Conservation (phyloP, 768 basidiomycete genomes). For the Russula olivacea region DNA sequence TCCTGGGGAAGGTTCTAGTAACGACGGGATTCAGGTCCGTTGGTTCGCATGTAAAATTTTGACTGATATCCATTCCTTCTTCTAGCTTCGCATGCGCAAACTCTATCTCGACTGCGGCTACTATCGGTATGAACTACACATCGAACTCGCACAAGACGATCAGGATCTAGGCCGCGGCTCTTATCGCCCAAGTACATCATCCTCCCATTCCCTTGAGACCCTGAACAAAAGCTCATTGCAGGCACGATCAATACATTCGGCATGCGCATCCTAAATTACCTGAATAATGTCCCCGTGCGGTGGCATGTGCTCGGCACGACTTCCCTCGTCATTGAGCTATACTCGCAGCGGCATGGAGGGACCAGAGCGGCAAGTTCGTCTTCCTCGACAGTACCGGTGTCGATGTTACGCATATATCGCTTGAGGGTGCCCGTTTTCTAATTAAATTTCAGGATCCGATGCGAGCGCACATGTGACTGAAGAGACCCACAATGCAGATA, state of each 20-base stretch:
- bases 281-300: no score
- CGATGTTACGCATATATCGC: no score
- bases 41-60: no score
- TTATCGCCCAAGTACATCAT: constrained; percentile 43
- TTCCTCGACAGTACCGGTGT: no score
- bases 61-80: background rate
- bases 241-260: no score
- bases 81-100: constrained; percentile 59
- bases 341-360: no score
- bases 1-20: constrained; percentile 65
- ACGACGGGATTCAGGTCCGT: constrained; percentile 63
- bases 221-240: no score
- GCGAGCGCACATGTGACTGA: constrained; percentile 75
- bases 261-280: no score
- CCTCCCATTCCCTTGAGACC: no score
- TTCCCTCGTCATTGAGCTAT: no score
- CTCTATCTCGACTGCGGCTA: constrained; percentile 59
- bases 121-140: constrained; percentile 47
- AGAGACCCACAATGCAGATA: constrained; percentile 55
- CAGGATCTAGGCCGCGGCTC: constrained; percentile 62
- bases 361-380: no score
- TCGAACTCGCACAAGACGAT: constrained; percentile 56
- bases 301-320: no score
- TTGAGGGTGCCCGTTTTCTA: background rate
- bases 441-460: constrained; percentile 49